Percentiles rank a stretch among this genome's conserved stretches.
Evolutionary conservation across 257 asterid species (phyloP).

Genomic region (Solanum dulcamara): DNA sequence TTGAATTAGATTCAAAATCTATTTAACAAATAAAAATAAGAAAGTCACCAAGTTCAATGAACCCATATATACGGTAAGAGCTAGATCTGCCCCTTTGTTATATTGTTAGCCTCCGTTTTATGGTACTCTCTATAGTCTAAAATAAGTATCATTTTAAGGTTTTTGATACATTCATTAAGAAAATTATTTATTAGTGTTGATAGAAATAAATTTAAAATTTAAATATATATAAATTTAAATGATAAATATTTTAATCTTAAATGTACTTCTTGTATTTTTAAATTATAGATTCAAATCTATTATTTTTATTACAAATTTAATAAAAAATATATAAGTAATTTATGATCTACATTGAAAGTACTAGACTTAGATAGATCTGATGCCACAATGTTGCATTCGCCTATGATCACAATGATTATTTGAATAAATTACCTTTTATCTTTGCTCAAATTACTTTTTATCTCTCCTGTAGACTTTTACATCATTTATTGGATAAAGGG

Average conservation of each 20-base stretch:
- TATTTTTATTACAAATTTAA: background rate
- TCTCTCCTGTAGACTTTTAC: background rate
- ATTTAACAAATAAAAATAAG: background rate
- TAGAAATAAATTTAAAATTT: background rate
- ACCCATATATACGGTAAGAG: background rate
- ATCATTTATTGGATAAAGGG: background rate
- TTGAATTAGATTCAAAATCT: background rate
- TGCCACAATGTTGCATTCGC: background rate
- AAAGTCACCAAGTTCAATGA: background rate
- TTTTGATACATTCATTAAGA: background rate
- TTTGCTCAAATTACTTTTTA: background rate
- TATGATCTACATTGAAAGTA: background rate
- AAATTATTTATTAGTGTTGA: background rate
- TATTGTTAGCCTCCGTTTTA: background rate
- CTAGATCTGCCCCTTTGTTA: background rate
- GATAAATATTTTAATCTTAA: background rate
- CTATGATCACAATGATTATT: background rate
- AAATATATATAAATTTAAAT: background rate
- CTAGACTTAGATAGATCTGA: accelerated
- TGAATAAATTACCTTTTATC: background rate
- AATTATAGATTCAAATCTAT: background rate
- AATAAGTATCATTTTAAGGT: background rate
- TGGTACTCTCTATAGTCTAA: background rate
- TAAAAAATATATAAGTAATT: background rate
- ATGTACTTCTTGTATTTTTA: background rate